Percentiles rank a stretch among this genome's conserved stretches.
These are phyloP conservation scores for Neurospora intermedia DNA, from an alignment of 495 filamentous ascomycete genomes.

Conservation along the genomic window DNA sequence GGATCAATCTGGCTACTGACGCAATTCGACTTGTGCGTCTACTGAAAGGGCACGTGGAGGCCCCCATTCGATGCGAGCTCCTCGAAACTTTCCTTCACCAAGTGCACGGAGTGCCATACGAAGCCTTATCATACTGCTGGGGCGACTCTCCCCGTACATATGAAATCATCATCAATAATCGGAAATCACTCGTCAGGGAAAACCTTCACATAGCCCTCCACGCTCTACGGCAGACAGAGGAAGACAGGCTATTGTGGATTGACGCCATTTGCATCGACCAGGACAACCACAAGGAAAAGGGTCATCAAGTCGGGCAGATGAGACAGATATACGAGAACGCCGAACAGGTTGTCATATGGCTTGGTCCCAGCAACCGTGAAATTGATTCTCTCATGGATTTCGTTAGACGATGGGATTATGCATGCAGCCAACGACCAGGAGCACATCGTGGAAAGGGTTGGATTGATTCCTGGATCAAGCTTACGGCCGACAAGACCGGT, in stretches of 20 bases:
- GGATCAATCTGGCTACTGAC: background rate
- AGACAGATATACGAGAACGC: constrained; percentile 2
- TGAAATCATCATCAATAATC: background rate
- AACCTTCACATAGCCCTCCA: constrained; percentile 3
- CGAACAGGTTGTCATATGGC: constrained; percentile 3
- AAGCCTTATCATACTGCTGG: constrained; percentile 27
- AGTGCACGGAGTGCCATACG: constrained; percentile 7
- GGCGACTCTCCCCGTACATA: constrained; percentile 4
- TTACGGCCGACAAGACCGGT: background rate
- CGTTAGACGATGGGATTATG: background rate
- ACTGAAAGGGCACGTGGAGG: background rate
- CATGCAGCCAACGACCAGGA: background rate
- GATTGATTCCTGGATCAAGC: background rate
- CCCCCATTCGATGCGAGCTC: constrained; percentile 1
- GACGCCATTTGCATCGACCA: constrained; percentile 15
- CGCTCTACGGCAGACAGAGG: background rate
- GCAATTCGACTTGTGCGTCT: background rate
- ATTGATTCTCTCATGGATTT: background rate
- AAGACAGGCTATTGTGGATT: constrained; percentile 10
- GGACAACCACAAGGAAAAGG: constrained; percentile 3
- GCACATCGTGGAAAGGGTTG: accelerated
- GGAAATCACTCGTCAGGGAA: background rate
- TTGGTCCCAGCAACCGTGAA: background rate
- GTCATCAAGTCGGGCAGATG: constrained; percentile 9
- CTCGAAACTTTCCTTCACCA: background rate